Conservation (phyloP, 352 stramenopile genomes). For the Globisporangium carolinianum region DNA sequence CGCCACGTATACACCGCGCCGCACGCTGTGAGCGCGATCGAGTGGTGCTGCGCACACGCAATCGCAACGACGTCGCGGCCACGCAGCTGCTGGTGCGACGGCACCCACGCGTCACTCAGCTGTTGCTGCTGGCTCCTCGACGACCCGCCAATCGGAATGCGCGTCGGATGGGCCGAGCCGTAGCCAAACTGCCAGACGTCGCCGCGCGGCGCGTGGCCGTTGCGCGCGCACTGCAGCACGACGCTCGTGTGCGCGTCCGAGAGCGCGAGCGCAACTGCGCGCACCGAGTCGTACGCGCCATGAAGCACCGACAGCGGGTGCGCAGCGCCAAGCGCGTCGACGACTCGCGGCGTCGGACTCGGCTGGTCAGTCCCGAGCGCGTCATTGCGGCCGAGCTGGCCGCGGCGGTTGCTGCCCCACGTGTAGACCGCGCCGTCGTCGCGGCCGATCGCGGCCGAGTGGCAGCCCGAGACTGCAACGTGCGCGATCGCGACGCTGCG, state of each 20-base stretch:
- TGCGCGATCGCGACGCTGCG: constrained; percentile 39
- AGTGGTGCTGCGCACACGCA: constrained; percentile 73
- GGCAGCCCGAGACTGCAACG: constrained; percentile 64
- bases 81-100: constrained; percentile 37
- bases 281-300: constrained; percentile 40
- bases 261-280: constrained; percentile 43
- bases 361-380: constrained; percentile 58
- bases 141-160: constrained; percentile 16
- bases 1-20: constrained; percentile 75
- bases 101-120: constrained; percentile 54
- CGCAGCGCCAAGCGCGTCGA: constrained; percentile 47
- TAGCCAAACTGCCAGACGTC: constrained; percentile 82
- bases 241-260: constrained; percentile 74
- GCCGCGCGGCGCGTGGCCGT: constrained; percentile 37
- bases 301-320: constrained; percentile 59
- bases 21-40: constrained; percentile 56
- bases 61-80: constrained; percentile 55
- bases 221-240: constrained; percentile 46
- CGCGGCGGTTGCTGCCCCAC: constrained; percentile 77
- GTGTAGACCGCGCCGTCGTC: constrained; percentile 52
- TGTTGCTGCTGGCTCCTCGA: constrained; percentile 12
- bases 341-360: constrained; percentile 40
- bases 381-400: constrained; percentile 75
- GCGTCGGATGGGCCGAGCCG: constrained; percentile 56
- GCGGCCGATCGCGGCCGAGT: constrained; percentile 60